A percentile compares a stretch with the other conserved stretches of the same genome.
These are phyloP conservation scores for Persicaria maculosa DNA, from an alignment of 148 eudicot genomes.

Conservation along the genomic window DNA sequence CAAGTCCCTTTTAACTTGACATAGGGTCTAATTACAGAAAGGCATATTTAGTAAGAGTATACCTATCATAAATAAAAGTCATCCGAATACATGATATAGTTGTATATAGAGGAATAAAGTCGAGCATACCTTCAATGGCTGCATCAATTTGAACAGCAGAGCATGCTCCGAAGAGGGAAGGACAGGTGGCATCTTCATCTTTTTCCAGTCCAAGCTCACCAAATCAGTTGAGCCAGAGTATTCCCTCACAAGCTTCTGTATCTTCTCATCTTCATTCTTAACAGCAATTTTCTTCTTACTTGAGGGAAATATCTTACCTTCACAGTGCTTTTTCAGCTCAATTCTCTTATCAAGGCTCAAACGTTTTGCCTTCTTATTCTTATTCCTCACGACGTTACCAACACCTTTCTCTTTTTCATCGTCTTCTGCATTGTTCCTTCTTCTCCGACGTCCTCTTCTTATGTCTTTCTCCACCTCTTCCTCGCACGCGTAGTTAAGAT, in stretches of 20 bases:
- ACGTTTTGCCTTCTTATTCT: slow-evolving; percentile 35
- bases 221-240: slow-evolving; percentile 68
- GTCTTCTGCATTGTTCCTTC: slow-evolving; percentile 29
- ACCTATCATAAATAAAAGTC: not conserved
- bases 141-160: slow-evolving; percentile 84
- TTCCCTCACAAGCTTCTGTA: slow-evolving; percentile 60
- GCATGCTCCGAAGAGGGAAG: slow-evolving; percentile 84
- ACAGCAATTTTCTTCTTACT: slow-evolving; percentile 23
- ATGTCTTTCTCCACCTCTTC: slow-evolving; percentile 26
- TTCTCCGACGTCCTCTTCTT: slow-evolving; percentile 31
- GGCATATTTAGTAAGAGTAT: not conserved
- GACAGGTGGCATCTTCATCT: slow-evolving; percentile 90
- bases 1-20: slow-evolving; percentile 56
- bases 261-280: slow-evolving; percentile 44
- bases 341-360: slow-evolving; percentile 73
- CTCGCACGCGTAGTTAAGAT: slow-evolving; percentile 43
- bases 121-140: slow-evolving; percentile 71
- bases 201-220: slow-evolving; percentile 88
- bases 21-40: slow-evolving; percentile 38
- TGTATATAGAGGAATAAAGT: not conserved
- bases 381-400: slow-evolving; percentile 47
- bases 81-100: not conserved
- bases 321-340: slow-evolving; percentile 52
- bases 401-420: slow-evolving; percentile 25
- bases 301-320: slow-evolving; percentile 26